Base-by-base conservation (phyloP, 2,329 filamentous ascomycete genomes). In the Kalaharituber pfeilii region DNA sequence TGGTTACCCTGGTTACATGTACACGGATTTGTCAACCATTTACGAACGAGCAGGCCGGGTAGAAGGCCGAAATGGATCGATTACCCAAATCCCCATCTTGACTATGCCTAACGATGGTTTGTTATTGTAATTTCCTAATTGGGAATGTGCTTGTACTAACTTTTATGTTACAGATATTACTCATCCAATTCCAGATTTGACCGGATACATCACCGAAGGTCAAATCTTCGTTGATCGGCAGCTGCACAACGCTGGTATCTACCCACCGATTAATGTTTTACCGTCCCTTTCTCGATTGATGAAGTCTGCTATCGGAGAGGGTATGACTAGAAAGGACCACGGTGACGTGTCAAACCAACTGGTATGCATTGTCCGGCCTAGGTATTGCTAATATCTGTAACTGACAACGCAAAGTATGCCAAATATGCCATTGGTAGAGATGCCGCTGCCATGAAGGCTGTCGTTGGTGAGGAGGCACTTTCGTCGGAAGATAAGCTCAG, bases 1-100 rank as follows among this genome's bases (percentile, higher is more conserved):
- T 81, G 91, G 91, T 78, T 98, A 91, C 75, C 91, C 91, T 53
- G 91, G 91, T 85, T 98, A 98, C 78, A 98, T 98, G 91, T 98
- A 98, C 77, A 98, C 91, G 64, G 93, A 98, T 80, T 84, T 98
- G 81, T 95, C 91, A 57, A 98, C 91, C 67, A 95, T 98, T 66
- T 98, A 98, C 76, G 91, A 98, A 73, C 88, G 91, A 74, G 91
- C 91, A 64, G 91, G 91, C 67, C 91, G 91, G 84, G 91, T 98
- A 51, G 76, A 86, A 66, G 93, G 93, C 64, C 85, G 93, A 65
- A 95, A 96, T 66, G 91, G 93, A 57, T 98, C 91, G 65, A 98
- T 98, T 66, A 98, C 93, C 20, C 91, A 98, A 73, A 95, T 98
- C 66, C 91, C 91, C 57, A 98, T 98, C 69, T 71, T 98, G 72